Evolutionary conservation across 1,284 basidiomycete genomes (phyloP), one percentile per base, ranked within the genome.

Genomic region (Gastroboletus turbinatus): DNA sequence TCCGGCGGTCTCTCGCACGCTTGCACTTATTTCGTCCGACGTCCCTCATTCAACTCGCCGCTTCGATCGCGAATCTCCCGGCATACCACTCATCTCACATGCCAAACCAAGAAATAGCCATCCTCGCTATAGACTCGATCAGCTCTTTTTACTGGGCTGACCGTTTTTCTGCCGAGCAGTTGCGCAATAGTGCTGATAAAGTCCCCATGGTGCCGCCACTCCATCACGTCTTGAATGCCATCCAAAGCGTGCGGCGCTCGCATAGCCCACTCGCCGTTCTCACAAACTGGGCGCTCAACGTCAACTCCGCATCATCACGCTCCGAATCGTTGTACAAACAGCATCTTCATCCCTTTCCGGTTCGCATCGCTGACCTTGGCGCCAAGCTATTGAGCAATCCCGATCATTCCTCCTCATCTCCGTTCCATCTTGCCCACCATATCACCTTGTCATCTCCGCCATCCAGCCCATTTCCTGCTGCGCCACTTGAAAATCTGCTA

Each of bases 111-210:
- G 82, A 83, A 58, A 78, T 90, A 19, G 84, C 82, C 14, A 65
- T 90, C 50, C 67, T 91, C 27, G 83, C 82, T 16, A 74, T 94
- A 40, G 91, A 94, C 71, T 88, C 88, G 8, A 73, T 92, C 55
- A 88, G 86, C 67, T 69, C 88, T 0, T 91, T 88, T 67, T 83
- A 88, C 71, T 92, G 90, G 90, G 62, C 77, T 10, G 90, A 94
- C 67, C 83, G 87, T 38, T 85, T 84, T 67, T 74, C 76, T 39
- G 68, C 74, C 33, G 90, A 92, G 67, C 82, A 84, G 59, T 62
- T 76, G 50, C 79, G 75, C 44, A 62, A 64, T 21, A 59, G 56
- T 51, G 52, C 53, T 35, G 55, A 53, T 46, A 67, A 60, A 42
- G 52, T 43, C 53, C 38, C 50, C 53, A 58, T 57, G 49, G 61